Conservation (phyloP, 2,329 filamentous ascomycete genomes). For the Parafenestella ontariensis region DNA sequence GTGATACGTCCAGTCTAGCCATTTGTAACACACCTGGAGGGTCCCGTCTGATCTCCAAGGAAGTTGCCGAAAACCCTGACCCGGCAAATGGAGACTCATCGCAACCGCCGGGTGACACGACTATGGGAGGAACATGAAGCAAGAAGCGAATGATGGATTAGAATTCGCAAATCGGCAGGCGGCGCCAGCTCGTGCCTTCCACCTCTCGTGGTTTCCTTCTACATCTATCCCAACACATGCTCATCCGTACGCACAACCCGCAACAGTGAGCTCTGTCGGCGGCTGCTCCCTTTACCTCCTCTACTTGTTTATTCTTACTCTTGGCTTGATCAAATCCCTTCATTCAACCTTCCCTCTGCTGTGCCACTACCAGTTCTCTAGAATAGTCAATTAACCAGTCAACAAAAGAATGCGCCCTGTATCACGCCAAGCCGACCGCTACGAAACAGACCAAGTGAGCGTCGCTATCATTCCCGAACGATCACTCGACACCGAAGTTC, state of each 20-base stretch:
- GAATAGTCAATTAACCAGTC: no score
- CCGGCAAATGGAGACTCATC: background rate
- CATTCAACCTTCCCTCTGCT: background rate
- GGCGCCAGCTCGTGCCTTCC: background rate
- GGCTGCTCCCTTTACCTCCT: no score
- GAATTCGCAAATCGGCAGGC: background rate
- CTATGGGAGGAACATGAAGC: background rate
- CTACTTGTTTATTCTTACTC: background rate
- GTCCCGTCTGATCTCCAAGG: slow-evolving; percentile 20
- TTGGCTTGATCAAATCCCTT: background rate
- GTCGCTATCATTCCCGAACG: no score
- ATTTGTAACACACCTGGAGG: slow-evolving; percentile 21
- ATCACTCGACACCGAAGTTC: no score
- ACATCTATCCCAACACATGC: background rate
- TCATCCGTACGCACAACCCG: background rate
- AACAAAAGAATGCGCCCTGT: no score
- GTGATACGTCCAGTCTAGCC: slow-evolving; percentile 41
- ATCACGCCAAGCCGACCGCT: no score
- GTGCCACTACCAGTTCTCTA: background rate
- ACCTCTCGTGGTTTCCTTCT: background rate
- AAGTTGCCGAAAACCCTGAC: background rate
- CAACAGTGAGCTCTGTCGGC: no score
- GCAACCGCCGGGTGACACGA: slow-evolving; percentile 9
- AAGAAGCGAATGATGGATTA: background rate
- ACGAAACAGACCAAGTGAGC: no score